Conservation (phyloP, 139 green algal genomes). For the Coelastrella sp. region DNA sequence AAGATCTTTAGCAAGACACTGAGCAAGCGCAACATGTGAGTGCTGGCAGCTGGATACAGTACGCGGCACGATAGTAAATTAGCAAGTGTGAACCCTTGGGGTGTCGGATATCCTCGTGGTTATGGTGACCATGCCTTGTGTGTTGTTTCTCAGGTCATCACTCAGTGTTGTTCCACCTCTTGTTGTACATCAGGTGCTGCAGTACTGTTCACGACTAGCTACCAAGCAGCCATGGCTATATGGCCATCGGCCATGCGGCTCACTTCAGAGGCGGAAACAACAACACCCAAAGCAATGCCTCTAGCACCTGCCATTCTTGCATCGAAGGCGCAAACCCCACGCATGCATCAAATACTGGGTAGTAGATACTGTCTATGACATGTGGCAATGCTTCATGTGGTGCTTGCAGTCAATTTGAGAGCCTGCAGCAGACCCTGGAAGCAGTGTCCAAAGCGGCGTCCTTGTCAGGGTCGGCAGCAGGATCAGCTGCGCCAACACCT, state of each 20-base stretch:
- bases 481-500: neutral
- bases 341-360: neutral
- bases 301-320: neutral
- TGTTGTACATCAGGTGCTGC: too few relatives aligned
- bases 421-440: slow-evolving; percentile 4
- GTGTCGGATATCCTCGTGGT: neutral
- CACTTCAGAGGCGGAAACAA: too few relatives aligned
- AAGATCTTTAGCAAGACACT: slow-evolving; percentile 19
- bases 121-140: neutral
- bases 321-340: neutral
- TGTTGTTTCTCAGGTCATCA: too few relatives aligned
- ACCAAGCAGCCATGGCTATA: too few relatives aligned
- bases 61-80: too few relatives aligned
- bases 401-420: neutral
- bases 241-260: too few relatives aligned
- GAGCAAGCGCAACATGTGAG: slow-evolving; percentile 33
- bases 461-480: neutral
- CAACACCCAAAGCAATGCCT: too few relatives aligned
- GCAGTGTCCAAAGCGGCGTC: neutral
- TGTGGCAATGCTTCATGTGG: neutral
- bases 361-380: neutral
- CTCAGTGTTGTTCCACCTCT: too few relatives aligned
- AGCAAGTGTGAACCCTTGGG: neutral
- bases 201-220: too few relatives aligned
- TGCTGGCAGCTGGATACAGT: neutral